Evolutionary conservation across 2,329 filamentous ascomycete genomes (phyloP), one percentile per base, ranked within the genome.

Genomic region (Cladosporium phlei): DNA sequence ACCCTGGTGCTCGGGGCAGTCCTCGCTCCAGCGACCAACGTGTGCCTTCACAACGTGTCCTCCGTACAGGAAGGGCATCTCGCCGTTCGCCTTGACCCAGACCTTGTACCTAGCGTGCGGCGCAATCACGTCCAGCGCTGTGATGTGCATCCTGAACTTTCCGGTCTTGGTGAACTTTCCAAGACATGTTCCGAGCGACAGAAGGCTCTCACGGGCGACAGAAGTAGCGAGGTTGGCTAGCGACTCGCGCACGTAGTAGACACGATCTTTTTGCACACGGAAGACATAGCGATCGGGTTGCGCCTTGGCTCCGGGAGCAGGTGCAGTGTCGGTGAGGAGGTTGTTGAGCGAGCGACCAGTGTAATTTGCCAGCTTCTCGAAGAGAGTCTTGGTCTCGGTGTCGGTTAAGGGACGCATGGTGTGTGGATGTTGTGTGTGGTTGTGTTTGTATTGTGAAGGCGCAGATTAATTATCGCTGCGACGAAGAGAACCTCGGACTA

Each of bases 151-250:
- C 44, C 91, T 77, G 73, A 98, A 97, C 69, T 97, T 96, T 53
- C 89, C 88, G 4, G 89, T 87, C 75, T 96, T 97, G 52, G 90
- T 96, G 73, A 96, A 94, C 66, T 96, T 95, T 61, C 89, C 89
- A 10, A 97, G 71, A 65, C 90, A 96, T 19, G 85, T 91, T 20
- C 91, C 91, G n/a, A 95, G 73, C 0, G 85, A 90, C 42, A 96
- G 79, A 1, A 97, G 79, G 63, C 84, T 85, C 56, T 87, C 84
- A 58, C 89, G 83, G 28, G 86, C 79, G 54, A 97, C 81, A 17
- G 85, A 89, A 4, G 87, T 94, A 24, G 93, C 90, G 29, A 97
- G 74, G 68, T 97, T 97, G 51, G 91, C 90, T 50, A 97, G 78
- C 1, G 86, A 88, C 53, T 94, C 82, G 51, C 86, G 83, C 32